Base-by-base conservation (phyloP, 2,329 filamentous ascomycete species). In the Botrytis aclada region DNA sequence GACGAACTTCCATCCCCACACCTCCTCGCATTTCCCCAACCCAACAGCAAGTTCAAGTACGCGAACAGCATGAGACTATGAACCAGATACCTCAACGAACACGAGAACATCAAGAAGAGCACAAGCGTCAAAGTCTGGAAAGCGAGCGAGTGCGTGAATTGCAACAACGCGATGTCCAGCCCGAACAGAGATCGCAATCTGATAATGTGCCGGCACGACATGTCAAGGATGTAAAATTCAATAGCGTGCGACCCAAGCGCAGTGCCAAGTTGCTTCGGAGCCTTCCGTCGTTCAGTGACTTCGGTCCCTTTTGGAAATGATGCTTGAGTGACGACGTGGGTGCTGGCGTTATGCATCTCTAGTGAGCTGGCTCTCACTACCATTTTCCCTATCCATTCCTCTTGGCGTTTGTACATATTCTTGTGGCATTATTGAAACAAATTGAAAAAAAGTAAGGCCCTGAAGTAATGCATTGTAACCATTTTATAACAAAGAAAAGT, bases 151-250 rank as follows among this genome's bases (percentile, higher is more conserved):
- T 69, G n/a, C 65, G 20, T 32, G n/a, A 32, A 41, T 56, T 32
- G 1, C 47, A 56, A 25, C 65, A 56, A 69, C n/a, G 37, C 7
- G 34, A 43, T 18, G 5, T 29, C 3, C 47, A 51, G 25, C 9
- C 7, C 22, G 64, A 39, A 2, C 45, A 37, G 25, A 39, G 45
- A 37, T 12, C 45, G 10, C 45, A 34, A 32, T 66, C 45, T 25
- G 32, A 54, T 22, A 18, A 20, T 18, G 16, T 34, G 22, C 32
- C 34, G 20, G 8, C 65, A 56, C 34, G 4, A 39, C 39, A n/a
- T 9, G 65, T 25, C 47, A 69, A 69, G 2, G 65, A 56, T 41
- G 37, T 69, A 47, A 18, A 56, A 69, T 69, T 69, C 29, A 51
- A 32, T 3, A 69, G 47, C n/a, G 37, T 41, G 5, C 47, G 34